Percentiles rank a stretch among this genome's conserved stretches.
Evolutionary conservation across 768 basidiomycete species (phyloP).

Genomic region (Crassisporium funariophilum): DNA sequence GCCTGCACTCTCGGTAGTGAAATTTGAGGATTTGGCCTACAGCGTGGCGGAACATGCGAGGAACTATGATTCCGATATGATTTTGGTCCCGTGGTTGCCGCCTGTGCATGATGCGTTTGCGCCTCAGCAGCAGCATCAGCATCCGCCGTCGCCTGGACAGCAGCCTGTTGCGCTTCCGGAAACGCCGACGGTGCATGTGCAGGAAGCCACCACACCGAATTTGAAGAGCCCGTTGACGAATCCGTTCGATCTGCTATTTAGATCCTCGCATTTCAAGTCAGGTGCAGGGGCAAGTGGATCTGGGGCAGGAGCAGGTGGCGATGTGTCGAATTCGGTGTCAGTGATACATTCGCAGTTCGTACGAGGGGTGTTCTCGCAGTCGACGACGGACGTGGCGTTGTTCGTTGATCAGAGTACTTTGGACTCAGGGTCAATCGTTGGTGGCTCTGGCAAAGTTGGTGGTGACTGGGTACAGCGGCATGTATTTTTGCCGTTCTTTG

Average conservation of each 20-base stretch:
- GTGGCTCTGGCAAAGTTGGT: conserved; percentile 1
- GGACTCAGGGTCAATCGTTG: conserved; percentile 19
- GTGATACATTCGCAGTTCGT: conserved; percentile 81
- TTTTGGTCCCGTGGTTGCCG: conserved; percentile 82
- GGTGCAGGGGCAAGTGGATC: conserved; percentile 10
- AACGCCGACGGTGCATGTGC: conserved; percentile 8
- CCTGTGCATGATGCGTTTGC: conserved; percentile 30
- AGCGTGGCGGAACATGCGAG: conserved; percentile 71
- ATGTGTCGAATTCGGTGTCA: conserved; percentile 38
- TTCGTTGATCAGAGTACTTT: conserved; percentile 70
- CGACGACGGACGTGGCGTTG: conserved; percentile 76
- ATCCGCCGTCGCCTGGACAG: conserved; percentile 8
- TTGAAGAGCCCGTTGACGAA: conserved; percentile 35
- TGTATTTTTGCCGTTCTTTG: conserved; percentile 89
- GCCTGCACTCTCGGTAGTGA: conserved; percentile 72
- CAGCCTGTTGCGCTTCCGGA: conserved; percentile 13
- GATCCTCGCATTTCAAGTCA: conserved; percentile 23
- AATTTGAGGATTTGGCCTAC: conserved; percentile 70
- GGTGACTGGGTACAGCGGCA: conserved; percentile 48
- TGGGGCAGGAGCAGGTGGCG: not conserved
- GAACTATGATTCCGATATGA: conserved; percentile 63
- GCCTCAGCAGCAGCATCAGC: conserved; percentile 9
- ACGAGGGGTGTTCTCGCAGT: conserved; percentile 73
- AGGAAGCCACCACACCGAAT: conserved; percentile 7
- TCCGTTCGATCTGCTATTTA: conserved; percentile 77